phyloP scores from a whole-genome alignment of 2,329 filamentous ascomycete species.

The Fusarium sp. region DNA sequence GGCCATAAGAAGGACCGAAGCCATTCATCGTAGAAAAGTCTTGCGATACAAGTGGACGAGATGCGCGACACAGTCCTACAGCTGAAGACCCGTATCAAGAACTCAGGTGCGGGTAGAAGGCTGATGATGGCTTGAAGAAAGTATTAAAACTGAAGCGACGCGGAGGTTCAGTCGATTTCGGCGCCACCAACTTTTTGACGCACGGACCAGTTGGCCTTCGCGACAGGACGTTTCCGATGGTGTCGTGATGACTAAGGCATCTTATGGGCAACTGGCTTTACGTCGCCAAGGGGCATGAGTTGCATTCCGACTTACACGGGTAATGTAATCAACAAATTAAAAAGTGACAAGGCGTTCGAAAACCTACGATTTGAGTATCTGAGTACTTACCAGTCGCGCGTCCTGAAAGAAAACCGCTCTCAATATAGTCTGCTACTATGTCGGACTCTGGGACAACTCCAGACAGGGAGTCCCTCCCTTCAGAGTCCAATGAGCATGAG shows the following conservation, averaged over 20 bases:
- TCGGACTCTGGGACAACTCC: slow-evolving; percentile 37
- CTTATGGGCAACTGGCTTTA: slow-evolving; percentile 32
- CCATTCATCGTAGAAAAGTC: slow-evolving; percentile 67
- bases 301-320: slow-evolving; percentile 42
- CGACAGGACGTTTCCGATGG: slow-evolving; percentile 5
- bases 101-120: slow-evolving; percentile 1
- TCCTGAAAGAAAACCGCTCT: background rate
- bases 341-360: slow-evolving; percentile 13
- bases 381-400: background rate
- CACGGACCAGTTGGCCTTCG: slow-evolving; percentile 35
- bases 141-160: slow-evolving; percentile 21
- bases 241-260: slow-evolving; percentile 24
- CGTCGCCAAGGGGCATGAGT: slow-evolving; percentile 40
- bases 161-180: slow-evolving; percentile 23
- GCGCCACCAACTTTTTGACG: slow-evolving; percentile 43
- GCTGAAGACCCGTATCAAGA: background rate
- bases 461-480: slow-evolving; percentile 37
- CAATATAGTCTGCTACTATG: slow-evolving; percentile 19
- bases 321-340: slow-evolving; percentile 28
- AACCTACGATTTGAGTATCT: background rate
- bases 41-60: background rate
- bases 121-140: slow-evolving; percentile 17
- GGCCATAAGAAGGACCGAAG: slow-evolving; percentile 60
- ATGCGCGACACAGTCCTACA: slow-evolving; percentile 18
- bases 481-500: slow-evolving; percentile 28